These are phyloP conservation scores for Claviceps arundinis DNA, from an alignment of 2,329 filamentous ascomycete species.

Conservation along the genomic window DNA sequence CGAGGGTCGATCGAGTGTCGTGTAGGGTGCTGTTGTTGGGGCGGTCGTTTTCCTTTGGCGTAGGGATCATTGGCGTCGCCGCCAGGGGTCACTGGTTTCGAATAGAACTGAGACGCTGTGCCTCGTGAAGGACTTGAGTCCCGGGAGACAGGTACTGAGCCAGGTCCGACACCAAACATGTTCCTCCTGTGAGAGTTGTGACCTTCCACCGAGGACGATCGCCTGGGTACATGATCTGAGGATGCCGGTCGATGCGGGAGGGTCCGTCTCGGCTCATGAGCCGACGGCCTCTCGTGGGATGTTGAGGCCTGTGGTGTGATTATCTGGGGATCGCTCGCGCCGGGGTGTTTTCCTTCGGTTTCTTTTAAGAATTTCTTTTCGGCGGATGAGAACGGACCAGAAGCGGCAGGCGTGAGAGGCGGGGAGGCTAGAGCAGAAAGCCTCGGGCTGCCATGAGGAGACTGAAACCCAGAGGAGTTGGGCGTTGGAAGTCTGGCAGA, in stretches of 20 bases:
- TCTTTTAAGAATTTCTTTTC: constrained; percentile 18
- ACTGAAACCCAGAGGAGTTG: constrained; percentile 49
- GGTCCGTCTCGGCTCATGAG: constrained; percentile 25
- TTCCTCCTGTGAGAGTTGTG: constrained; percentile 35
- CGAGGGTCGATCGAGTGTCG: constrained; percentile 57
- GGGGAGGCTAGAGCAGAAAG: constrained; percentile 69
- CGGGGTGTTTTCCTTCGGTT: constrained; percentile 25
- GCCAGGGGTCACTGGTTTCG: constrained; percentile 63
- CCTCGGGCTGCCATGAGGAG: constrained; percentile 53
- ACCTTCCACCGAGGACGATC: constrained; percentile 27
- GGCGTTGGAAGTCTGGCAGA: constrained; percentile 52
- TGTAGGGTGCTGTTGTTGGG: constrained; percentile 50
- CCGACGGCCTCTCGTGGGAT: constrained; percentile 37
- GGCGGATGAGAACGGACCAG: constrained; percentile 27
- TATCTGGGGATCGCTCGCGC: constrained; percentile 27
- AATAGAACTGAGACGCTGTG: constrained; percentile 49
- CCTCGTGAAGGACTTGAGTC: constrained; percentile 53
- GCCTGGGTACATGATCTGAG: constrained; percentile 27
- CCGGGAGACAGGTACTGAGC: constrained; percentile 44
- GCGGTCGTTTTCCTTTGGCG: constrained; percentile 64
- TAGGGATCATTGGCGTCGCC: constrained; percentile 79
- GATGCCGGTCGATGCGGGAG: constrained; percentile 30
- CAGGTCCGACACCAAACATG: constrained; percentile 38
- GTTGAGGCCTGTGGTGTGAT: constrained; percentile 57
- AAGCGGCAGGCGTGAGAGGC: constrained; percentile 76